Evolutionary conservation across 2,329 filamentous ascomycete genomes (phyloP), one percentile per base, ranked within the genome.

Genomic region (Ophiocordyceps sinensis): DNA sequence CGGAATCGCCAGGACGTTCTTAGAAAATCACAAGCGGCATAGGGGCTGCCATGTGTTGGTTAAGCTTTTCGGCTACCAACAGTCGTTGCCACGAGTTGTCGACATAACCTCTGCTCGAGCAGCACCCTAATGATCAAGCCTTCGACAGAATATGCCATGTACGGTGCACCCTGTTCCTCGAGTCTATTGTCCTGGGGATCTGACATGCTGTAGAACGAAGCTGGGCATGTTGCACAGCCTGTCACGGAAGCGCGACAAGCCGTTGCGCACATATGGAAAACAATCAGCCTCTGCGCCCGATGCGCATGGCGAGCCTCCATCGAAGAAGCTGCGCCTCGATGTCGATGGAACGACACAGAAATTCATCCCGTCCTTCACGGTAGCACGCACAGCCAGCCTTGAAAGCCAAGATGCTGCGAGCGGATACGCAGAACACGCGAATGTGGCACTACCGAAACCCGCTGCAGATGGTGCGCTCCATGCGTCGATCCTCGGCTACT

Each of bases 261-360:
- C 57, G 5, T 47, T 64, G 13, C 57, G 61, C 42, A 67, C 64
- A 12, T 67, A 67, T 35, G 61, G 63, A 36, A 63, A 60, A 45
- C 57, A 59, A 29, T 41, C 47, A 9, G 46, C 48, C 7, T 30
- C 54, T 13, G 49, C 49, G 9, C 42, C 50, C 5, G 54, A 56
- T 31, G 36, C 49, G 9, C 45, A 47, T 30, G 45, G 37, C n/a
- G 54, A 60, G 9, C 50, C 53, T 0, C 45, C 49, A 2, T 10
- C 43, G 0, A 62, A 63, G 44, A 61, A 45, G 36, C 48, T 45
- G 15, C 48, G 51, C 7, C 28, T 45, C 0, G 44, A 42, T 0
- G 13, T 41, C n/a, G 44, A 43, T 3, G 29, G 5, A 2, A 2
- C 19, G 8, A 1, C 23, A 0, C 31, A 43, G 26, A 21, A 32